Conservation (phyloP, 164 flowering plant genomes). For the Berberis vulgaris region DNA sequence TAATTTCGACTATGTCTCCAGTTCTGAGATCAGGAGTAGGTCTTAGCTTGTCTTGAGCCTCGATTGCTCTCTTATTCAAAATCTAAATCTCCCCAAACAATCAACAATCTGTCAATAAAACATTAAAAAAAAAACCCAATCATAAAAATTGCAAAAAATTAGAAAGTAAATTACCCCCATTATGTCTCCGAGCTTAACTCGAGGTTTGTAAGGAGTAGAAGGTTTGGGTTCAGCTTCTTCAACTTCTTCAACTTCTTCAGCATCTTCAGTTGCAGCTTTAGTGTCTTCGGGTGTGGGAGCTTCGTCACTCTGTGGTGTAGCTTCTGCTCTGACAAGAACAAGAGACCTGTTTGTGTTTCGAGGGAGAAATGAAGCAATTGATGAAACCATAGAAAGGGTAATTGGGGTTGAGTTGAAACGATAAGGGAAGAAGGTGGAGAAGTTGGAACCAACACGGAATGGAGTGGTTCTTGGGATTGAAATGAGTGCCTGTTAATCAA, state of each 20-base stretch:
- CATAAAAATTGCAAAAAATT: not conserved
- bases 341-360: not conserved
- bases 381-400: conserved; percentile 22
- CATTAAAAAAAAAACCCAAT: conserved; percentile 2
- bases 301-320: conserved; percentile 18
- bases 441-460: conserved; percentile 14
- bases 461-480: conserved; percentile 25
- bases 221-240: conserved; percentile 24
- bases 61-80: conserved; percentile 76
- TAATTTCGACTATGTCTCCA: conserved; percentile 84
- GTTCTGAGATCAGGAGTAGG: conserved; percentile 72
- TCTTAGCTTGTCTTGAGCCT: conserved; percentile 50
- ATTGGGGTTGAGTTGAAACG: conserved; percentile 13
- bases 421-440: conserved; percentile 16
- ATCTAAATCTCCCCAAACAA: conserved; percentile 31
- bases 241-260: conserved; percentile 6
- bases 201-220: conserved; percentile 35
- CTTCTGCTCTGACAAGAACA: conserved; percentile 45
- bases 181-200: conserved; percentile 70
- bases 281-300: conserved; percentile 16
- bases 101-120: no score
- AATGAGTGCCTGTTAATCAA: conserved; percentile 36
- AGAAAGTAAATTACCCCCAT: conserved; percentile 59
- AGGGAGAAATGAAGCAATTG: not conserved
- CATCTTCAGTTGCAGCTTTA: conserved; percentile 19